A percentile compares a stretch with the other conserved stretches of the same genome.
Evolutionary conservation across 2,329 filamentous ascomycete species (phyloP).

Genomic region (Hypoxylon sp.): DNA sequence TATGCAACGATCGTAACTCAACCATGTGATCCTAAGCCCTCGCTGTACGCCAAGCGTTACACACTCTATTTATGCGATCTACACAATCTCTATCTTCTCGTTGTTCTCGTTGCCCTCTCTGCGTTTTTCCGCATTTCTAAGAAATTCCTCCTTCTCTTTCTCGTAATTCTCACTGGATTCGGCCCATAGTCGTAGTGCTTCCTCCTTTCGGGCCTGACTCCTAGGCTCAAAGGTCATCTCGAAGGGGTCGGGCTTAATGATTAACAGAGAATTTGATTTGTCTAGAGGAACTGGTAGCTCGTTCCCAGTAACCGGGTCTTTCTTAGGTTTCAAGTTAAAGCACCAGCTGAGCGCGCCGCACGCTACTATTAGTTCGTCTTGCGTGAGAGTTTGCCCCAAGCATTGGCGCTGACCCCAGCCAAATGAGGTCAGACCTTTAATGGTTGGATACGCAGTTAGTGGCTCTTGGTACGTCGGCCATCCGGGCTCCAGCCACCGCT

Average conservation of each 20-base stretch:
- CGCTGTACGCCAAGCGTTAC: slow-evolving; percentile 15
- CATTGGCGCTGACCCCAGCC: slow-evolving; percentile 67
- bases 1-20: slow-evolving; percentile 32
- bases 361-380: slow-evolving; percentile 65
- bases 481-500: slow-evolving; percentile 66
- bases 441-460: slow-evolving; percentile 65
- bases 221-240: slow-evolving; percentile 69
- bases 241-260: slow-evolving; percentile 70
- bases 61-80: slow-evolving; percentile 25
- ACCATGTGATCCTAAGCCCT: slow-evolving; percentile 30
- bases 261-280: slow-evolving; percentile 70
- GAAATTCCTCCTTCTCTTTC: slow-evolving; percentile 51
- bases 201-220: slow-evolving; percentile 58
- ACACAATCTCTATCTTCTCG: slow-evolving; percentile 29
- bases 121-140: slow-evolving; percentile 31
- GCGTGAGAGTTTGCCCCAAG: slow-evolving; percentile 56
- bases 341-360: slow-evolving; percentile 65
- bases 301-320: slow-evolving; percentile 58
- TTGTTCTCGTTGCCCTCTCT: slow-evolving; percentile 20
- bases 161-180: slow-evolving; percentile 53
- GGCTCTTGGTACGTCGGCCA: slow-evolving; percentile 69
- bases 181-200: slow-evolving; percentile 58
- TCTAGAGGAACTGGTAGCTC: slow-evolving; percentile 62
- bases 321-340: slow-evolving; percentile 62
- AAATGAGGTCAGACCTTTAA: slow-evolving; percentile 68